phyloP scores from a whole-genome alignment of 805 yeast genomes.

The Kluyveromyces starmeri region DNA sequence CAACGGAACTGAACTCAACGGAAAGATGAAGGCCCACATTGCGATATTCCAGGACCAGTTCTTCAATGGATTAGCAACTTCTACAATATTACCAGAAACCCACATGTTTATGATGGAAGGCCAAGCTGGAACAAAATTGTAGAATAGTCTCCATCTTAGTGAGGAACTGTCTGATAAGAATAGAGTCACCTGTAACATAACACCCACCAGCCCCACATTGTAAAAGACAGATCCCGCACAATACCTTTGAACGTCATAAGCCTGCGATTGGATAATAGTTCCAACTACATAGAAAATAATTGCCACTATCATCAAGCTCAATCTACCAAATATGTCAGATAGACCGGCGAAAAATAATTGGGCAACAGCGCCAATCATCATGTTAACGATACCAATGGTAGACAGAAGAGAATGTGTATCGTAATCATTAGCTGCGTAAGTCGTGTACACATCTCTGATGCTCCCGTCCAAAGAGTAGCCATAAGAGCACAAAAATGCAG shows the following conservation, averaged over 20 bases:
- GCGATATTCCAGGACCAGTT: constrained; percentile 67
- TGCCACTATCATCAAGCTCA: constrained; percentile 36
- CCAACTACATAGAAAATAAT: constrained; percentile 47
- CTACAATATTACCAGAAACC: constrained; percentile 55
- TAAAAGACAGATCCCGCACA: constrained; percentile 49
- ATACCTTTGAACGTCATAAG: constrained; percentile 41
- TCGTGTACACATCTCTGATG: constrained; percentile 39
- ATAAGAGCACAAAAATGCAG: constrained; percentile 42
- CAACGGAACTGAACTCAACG: constrained; percentile 38
- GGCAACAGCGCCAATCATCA: constrained; percentile 49
- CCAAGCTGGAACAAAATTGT: constrained; percentile 56
- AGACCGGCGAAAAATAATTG: constrained; percentile 49
- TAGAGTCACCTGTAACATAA: constrained; percentile 45
- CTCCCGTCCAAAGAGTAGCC: constrained; percentile 47
- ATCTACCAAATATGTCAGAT: constrained; percentile 48
- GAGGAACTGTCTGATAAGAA: constrained; percentile 59
- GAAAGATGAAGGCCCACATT: constrained; percentile 47
- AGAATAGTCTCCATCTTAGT: constrained; percentile 61
- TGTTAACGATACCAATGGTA: constrained; percentile 42
- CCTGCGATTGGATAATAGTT: constrained; percentile 48
- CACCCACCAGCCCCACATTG: constrained; percentile 53
- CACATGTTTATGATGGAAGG: constrained; percentile 74
- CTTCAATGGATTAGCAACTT: constrained; percentile 25
- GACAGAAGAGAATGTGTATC: constrained; percentile 41
- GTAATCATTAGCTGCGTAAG: constrained; percentile 44